phyloP scores from a whole-genome alignment of 176 grass and related monocot genomes.

The Cymbopogon citratus region DNA sequence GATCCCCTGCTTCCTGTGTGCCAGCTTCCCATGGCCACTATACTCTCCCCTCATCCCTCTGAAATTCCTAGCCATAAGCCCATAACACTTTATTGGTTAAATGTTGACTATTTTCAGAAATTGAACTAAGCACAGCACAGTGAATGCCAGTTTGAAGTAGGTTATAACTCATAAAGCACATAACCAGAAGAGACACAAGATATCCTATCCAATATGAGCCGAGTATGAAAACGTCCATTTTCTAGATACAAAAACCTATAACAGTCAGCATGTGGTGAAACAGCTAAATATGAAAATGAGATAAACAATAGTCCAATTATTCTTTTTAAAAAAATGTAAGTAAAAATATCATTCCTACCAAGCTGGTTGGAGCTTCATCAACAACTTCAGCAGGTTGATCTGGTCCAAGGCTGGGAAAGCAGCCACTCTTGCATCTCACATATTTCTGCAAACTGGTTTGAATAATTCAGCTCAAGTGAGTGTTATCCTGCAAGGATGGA shows the following conservation, averaged over 20 bases:
- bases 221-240: background rate
- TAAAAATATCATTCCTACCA: conserved; percentile 43
- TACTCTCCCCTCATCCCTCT: background rate
- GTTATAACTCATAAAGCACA: background rate
- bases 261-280: background rate
- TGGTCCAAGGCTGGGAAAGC: conserved; percentile 71
- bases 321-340: background rate
- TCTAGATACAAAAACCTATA: background rate
- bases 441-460: conserved; percentile 88
- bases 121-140: background rate
- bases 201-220: background rate
- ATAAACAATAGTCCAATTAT: background rate
- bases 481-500: background rate
- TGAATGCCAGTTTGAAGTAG: background rate
- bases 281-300: background rate
- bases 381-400: conserved; percentile 90
- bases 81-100: background rate
- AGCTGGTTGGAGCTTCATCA: conserved; percentile 72
- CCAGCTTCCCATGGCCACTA: background rate
- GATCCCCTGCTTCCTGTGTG: background rate
- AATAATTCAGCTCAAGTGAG: conserved; percentile 1
- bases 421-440: conserved; percentile 89
- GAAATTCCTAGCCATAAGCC: background rate
- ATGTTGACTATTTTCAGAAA: background rate
- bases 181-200: conserved; percentile 7